Conservation (phyloP, 2,329 filamentous ascomycete genomes). For the Hymenoscyphus occultus region DNA sequence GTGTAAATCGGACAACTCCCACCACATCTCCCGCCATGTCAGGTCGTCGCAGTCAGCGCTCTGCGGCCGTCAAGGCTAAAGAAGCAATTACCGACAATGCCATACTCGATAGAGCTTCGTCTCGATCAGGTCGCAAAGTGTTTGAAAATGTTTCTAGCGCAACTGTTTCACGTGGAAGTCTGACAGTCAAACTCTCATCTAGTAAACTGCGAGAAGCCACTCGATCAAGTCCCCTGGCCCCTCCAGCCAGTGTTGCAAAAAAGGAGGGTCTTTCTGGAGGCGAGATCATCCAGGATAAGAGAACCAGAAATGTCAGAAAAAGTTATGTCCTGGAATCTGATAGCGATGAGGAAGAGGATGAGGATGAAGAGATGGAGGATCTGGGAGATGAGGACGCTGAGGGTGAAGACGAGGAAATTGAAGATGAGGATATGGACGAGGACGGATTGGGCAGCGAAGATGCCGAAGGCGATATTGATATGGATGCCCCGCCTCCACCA, state of each 20-base stretch:
- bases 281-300: constrained; percentile 35
- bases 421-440: constrained; percentile 38
- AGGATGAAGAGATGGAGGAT: constrained; percentile 31
- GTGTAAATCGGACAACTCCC: neutral
- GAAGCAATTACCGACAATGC: constrained; percentile 32
- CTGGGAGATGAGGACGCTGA: constrained; percentile 39
- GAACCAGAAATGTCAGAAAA: constrained; percentile 35
- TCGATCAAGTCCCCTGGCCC: constrained; percentile 25
- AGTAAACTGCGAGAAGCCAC: constrained; percentile 37
- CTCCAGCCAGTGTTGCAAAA: constrained; percentile 20
- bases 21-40: constrained; percentile 25
- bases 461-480: constrained; percentile 42
- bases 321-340: constrained; percentile 47
- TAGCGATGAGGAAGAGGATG: constrained; percentile 38
- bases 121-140: constrained; percentile 32
- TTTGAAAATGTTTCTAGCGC: constrained; percentile 29
- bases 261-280: constrained; percentile 32
- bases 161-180: constrained; percentile 35
- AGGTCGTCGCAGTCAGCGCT: constrained; percentile 33
- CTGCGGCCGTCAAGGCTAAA: constrained; percentile 30
- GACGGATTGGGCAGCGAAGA: constrained; percentile 44
- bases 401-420: constrained; percentile 35
- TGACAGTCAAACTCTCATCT: constrained; percentile 37
- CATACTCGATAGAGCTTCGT: constrained; percentile 24
- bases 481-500: constrained; percentile 33